Base-by-base conservation (phyloP, 306 rosid species). In the Vigna nakashimae region DNA sequence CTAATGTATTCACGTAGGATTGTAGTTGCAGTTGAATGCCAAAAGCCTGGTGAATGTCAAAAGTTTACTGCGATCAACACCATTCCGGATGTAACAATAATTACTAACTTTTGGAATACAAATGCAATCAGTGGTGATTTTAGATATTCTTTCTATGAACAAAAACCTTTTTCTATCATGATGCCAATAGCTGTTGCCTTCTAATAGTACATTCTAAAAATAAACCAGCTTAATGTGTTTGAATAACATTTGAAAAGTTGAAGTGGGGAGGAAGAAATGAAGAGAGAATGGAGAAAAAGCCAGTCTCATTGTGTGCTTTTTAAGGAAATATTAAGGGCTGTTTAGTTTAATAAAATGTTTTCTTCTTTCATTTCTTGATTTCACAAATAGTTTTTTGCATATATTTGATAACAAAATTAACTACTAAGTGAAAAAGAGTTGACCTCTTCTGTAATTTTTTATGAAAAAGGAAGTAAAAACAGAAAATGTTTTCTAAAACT, bases 41-140 rank as follows among this genome's bases (percentile, higher is more conserved):
- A 51, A 62, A 60, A 16, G 45, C 50, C 32, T 68, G 71, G 53
- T 79, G 65, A 53, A 67, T 20, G 16, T 20, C 57, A 73, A 30
- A 30, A 74, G 11, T 74, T 60, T 83, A 26, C 18, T 63, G 45
- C 74, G 53, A 74, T 59, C 70, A 74, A 43, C 52, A 58, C 42
- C 62, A 67, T 49, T 78, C 8, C 74, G 36, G 60, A 49, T 65
- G 42, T 56, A 14, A 28, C 14, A 26, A 50, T 69, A 74, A 62
- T 70, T 75, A 50, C 77, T 50, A 71, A 67, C 53, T 73, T 58
- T 67, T 13, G 69, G 51, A 58, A 67, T 57, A 57, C 55, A 49
- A 16, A 53, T 48, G 62, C 63, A 57, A n/a, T 43, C 42, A 52
- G 60, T 49, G 5, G 46, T 46, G 30, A 17, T 30, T 28, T 58